phyloP scores from a whole-genome alignment of 805 yeast species.

The Yarrowia divulgata region DNA sequence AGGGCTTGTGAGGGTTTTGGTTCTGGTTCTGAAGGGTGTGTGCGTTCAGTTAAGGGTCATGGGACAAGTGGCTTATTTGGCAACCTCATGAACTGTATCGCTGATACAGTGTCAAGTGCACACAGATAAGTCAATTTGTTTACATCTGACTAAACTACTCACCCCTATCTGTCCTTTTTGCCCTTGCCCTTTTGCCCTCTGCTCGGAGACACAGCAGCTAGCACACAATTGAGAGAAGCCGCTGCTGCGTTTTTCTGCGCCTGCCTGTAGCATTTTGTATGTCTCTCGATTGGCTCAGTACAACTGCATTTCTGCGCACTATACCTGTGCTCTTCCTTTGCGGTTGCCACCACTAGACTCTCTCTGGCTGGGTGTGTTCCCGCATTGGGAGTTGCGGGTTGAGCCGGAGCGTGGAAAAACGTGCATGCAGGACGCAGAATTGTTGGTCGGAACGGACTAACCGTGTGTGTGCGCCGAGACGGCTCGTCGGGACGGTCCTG shows the following conservation, averaged over 20 bases:
- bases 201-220: neutral
- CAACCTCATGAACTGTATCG: neutral
- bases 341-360: conserved; percentile 32
- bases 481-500: neutral
- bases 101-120: neutral
- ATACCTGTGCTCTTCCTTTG: conserved; percentile 20
- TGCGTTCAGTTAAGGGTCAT: neutral
- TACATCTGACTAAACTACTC: neutral
- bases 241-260: conserved; percentile 5
- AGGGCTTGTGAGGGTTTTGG: neutral
- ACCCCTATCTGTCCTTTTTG: neutral
- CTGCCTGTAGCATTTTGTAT: neutral
- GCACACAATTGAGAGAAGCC: neutral
- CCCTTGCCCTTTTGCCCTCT: neutral
- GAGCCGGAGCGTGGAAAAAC: conserved; percentile 38
- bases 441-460: conserved; percentile 26
- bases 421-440: conserved; percentile 38
- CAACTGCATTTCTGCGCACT: conserved; percentile 6
- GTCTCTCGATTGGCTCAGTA: conserved; percentile 31
- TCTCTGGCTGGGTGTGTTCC: conserved; percentile 20
- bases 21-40: neutral
- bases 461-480: neutral
- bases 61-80: conserved; percentile 15
- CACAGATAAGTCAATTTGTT: conserved; percentile 1
- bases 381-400: conserved; percentile 39